Evolutionary conservation across 2,329 filamentous ascomycete genomes (phyloP), one percentile per base, ranked within the genome.

Genomic region (Xylariaceae sp.): DNA sequence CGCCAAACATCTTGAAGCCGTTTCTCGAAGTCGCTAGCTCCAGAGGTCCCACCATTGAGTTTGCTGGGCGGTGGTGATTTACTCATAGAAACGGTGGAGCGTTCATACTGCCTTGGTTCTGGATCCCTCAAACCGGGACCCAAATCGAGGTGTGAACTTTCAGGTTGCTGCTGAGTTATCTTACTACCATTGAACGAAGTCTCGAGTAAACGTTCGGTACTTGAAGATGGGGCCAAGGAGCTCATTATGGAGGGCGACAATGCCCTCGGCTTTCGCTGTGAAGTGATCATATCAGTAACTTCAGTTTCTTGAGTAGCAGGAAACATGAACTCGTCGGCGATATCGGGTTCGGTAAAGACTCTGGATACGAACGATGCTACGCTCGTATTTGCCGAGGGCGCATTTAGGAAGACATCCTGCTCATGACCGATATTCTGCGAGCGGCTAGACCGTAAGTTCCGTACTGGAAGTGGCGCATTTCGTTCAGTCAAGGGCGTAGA

Each of bases 261-360:
- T 8, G 55, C 47, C 50, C 60, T 63, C 36, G 30, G 19, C 42
- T 60, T 62, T 26, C 61, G 62, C 12, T 63, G 57, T 8, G 58
- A 64, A 49, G 59, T 66, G 10, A 62, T 62, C 4, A 67, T 60
- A 10, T 67, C 45, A 0, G 72, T 75, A 15, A 68, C 66, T 51
- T 74, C 70, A 1, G 66, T 73, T 12, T 66, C 65, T 41, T 68
- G 66, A 9, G 64, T 60, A 19, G 46, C 39, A 3, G 59, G 55
- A 0, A 56, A 56, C 10, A 39, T 49, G 1, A 19, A 15, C 34
- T 63, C 59, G 13, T 63, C 49, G 0, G n/a, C 45, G 1, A 58
- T 53, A 15, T 54, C 57, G 16, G 52, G 26, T n/a, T 63, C 56
- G 10, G 70, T 73, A 49, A 74, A 76, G 19, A 72, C 56, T 5